phyloP scores from a whole-genome alignment of 176 grass and related monocot species.

The Hordeum marinum region DNA sequence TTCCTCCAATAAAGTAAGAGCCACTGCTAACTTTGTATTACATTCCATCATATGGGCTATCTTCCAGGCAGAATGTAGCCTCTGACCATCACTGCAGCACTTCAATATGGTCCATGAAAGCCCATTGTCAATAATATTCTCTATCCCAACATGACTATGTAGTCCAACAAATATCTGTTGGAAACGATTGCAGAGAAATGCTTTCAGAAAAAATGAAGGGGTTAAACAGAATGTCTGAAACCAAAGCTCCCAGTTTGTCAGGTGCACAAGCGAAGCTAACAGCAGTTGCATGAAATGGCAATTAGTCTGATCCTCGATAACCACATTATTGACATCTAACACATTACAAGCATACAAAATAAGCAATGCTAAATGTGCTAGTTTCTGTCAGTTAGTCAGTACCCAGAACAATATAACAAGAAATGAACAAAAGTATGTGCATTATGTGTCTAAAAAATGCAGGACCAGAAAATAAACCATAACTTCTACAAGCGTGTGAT shows the following conservation, averaged over 20 bases:
- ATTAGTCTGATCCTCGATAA: not conserved
- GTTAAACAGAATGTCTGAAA: not conserved
- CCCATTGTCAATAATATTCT: slow-evolving; percentile 61
- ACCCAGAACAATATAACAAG: too few species aligned
- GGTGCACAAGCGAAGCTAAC: not conserved
- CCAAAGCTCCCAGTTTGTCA: not conserved
- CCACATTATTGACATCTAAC: not conserved
- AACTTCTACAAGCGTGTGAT: not conserved
- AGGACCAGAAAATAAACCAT: not conserved
- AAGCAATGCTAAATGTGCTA: not conserved
- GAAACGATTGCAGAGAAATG: slow-evolving; percentile 12
- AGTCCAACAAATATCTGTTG: slow-evolving; percentile 69
- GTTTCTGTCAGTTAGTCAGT: not conserved
- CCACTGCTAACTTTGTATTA: slow-evolving; percentile 87
- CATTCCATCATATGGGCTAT: slow-evolving; percentile 62
- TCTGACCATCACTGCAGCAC: slow-evolving; percentile 69
- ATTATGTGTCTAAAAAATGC: not conserved
- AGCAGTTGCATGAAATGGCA: not conserved
- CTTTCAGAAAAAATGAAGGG: slow-evolving; percentile 21
- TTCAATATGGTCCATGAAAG: slow-evolving; percentile 81
- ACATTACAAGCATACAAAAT: not conserved
- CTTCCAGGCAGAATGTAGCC: slow-evolving; percentile 52
- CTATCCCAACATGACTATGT: slow-evolving; percentile 47
- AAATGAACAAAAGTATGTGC: not conserved
- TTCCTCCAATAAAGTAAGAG: slow-evolving; percentile 87